Percentiles rank a stretch among this genome's conserved stretches.
These are phyloP conservation scores for Suillus cothurnatus DNA, from an alignment of 768 basidiomycete species.

Conservation along the genomic window DNA sequence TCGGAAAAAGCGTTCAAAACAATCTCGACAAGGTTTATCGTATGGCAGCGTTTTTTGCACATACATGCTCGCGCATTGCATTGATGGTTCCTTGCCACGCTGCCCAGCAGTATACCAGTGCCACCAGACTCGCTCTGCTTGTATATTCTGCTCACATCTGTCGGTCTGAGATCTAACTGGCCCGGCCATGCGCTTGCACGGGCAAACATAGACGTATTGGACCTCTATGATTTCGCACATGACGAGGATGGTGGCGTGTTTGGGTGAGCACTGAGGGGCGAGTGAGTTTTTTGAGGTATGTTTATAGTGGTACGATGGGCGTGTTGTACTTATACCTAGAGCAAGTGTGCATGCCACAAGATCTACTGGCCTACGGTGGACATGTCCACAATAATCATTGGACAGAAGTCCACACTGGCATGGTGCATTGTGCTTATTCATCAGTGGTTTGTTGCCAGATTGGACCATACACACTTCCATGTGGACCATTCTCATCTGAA, in stretches of 20 bases:
- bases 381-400: neutral
- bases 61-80: neutral
- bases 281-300: neutral
- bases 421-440: neutral
- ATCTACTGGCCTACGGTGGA: neutral
- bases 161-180: neutral
- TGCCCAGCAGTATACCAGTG: neutral
- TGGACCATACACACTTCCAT: neutral
- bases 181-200: neutral
- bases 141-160: neutral
- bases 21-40: neutral
- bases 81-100: neutral
- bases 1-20: neutral
- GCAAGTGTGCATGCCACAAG: neutral
- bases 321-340: neutral
- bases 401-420: neutral
- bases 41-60: neutral
- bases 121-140: neutral
- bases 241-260: neutral
- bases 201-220: neutral
- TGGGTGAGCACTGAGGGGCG: neutral
- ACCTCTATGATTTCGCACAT: conserved; percentile 3
- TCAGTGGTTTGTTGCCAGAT: neutral
- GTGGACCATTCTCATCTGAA: neutral
- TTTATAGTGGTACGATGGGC: too few relatives aligned